Base-by-base conservation (phyloP, 768 basidiomycete species). In the Hirschioporus abietinus region DNA sequence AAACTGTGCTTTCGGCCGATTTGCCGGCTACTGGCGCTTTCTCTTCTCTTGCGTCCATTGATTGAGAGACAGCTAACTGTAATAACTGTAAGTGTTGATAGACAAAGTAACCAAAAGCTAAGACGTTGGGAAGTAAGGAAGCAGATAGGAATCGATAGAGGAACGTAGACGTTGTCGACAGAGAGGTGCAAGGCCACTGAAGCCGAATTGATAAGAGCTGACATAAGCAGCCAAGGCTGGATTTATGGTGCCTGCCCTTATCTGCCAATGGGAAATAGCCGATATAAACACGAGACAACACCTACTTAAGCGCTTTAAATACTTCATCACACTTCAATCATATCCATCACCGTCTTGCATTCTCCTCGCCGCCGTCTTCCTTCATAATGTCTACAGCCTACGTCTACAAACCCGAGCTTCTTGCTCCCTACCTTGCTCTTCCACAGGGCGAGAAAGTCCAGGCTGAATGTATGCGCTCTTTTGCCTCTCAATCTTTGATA, bases 371-470 rank as follows among this genome's bases (percentile, higher is more conserved):
- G 64, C 35, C n/a, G 23, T 30, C 24, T 15, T 52, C 25, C 35
- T 27, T 34, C 35, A 59, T 64, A 66, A 73, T 72, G 72, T 61
- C 72, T 42, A 72, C 81, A 73, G 72, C 80, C 67, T 72, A 79
- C 74, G 69, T 70, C 18, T 92, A 92, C 81, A 85, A 77, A 76
- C 91, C 90, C 79, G 92, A 94, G 72, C 88, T 98, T 70, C 90
- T 97, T 75, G 87, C 90, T 30, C 94, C 91, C 75, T 98, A 84
- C 83, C 91, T 97, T 73, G 85, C 88, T 68, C 89, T 99, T 67
- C 83, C 87, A 71, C 96, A 99, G 79, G 95, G 95, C 64, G 88
- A 88, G 26, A 95, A 95, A 78, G 75, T 98, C 78, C 95, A 97
- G 83, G 96, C 96, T 59, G 96, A 98, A 79, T 93, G 92, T 93